Evolutionary conservation across 2,329 filamentous ascomycete species (phyloP).

Genomic region (Cercospora beticola): DNA sequence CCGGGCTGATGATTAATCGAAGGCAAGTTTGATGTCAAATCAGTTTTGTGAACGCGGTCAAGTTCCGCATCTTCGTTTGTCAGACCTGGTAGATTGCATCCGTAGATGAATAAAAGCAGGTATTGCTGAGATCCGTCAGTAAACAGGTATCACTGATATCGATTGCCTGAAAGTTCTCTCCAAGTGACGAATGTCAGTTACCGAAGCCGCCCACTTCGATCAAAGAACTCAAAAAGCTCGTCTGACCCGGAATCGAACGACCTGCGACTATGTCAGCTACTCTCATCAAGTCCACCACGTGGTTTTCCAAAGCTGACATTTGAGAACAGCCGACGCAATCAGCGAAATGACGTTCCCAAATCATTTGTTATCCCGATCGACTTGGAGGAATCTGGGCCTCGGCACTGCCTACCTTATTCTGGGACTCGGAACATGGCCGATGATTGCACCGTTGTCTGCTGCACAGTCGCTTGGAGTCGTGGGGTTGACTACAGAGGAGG

Average conservation of each 20-base stretch:
- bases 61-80: neutral
- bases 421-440: neutral
- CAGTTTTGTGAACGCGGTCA: neutral
- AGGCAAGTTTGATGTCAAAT: neutral
- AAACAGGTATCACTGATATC: neutral
- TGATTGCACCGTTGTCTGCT: neutral
- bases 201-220: neutral
- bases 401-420: neutral
- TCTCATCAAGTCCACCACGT: neutral
- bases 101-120: neutral
- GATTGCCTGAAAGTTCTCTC: neutral
- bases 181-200: neutral
- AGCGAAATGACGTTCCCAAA: neutral
- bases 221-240: neutral
- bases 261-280: neutral
- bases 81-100: neutral
- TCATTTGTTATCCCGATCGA: neutral
- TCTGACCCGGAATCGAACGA: neutral
- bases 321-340: neutral
- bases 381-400: neutral
- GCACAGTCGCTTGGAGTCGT: neutral
- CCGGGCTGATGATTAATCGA: neutral
- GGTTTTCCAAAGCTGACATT: neutral
- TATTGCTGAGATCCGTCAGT: neutral
- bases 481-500: neutral